Conservation (phyloP, 2,329 filamentous ascomycete species). For the Trichophyton verrucosum region DNA sequence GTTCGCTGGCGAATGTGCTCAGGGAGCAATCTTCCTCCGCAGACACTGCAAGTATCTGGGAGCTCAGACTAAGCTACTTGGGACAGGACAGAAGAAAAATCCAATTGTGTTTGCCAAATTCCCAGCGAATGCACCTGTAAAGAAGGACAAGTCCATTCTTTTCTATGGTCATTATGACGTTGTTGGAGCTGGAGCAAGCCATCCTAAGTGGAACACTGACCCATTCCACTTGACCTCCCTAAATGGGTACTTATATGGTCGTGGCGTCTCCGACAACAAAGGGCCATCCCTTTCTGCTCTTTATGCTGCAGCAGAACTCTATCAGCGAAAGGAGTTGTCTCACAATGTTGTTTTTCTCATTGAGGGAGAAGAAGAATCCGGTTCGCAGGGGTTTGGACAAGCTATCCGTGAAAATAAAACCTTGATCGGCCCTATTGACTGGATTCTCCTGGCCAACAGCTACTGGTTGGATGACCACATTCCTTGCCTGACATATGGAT, state of each 20-base stretch:
- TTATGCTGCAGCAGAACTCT: conserved; percentile 81
- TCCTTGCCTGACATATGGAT: conserved; percentile 86
- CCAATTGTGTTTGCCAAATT: conserved; percentile 91
- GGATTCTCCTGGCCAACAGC: conserved; percentile 89
- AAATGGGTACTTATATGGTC: conserved; percentile 86
- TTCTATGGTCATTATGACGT: conserved; percentile 99
- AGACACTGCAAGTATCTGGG: conserved; percentile 86
- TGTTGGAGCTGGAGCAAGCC: conserved; percentile 73
- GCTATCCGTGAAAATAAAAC: conserved; percentile 68
- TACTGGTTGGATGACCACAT: conserved; percentile 98
- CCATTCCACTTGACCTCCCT: conserved; percentile 82
- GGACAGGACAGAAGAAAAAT: conserved; percentile 65
- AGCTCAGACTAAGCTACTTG: conserved; percentile 80
- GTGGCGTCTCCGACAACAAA: conserved; percentile 96
- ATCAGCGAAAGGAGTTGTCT: conserved; percentile 67
- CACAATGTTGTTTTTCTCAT: conserved; percentile 70
- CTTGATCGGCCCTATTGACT: conserved; percentile 81
- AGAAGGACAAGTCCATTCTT: conserved; percentile 64
- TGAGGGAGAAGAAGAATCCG: conserved; percentile 92
- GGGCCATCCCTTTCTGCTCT: conserved; percentile 88
- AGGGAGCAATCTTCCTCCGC: conserved; percentile 81
- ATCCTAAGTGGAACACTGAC: conserved; percentile 71
- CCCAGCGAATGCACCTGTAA: conserved; percentile 44
- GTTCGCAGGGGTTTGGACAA: conserved; percentile 79
- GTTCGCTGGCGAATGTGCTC: conserved; percentile 80